Percentiles rank a stretch among this genome's conserved stretches.
phyloP scores from a whole-genome alignment of 2,329 filamentous ascomycete species.

The Lachnum nothofagi region DNA sequence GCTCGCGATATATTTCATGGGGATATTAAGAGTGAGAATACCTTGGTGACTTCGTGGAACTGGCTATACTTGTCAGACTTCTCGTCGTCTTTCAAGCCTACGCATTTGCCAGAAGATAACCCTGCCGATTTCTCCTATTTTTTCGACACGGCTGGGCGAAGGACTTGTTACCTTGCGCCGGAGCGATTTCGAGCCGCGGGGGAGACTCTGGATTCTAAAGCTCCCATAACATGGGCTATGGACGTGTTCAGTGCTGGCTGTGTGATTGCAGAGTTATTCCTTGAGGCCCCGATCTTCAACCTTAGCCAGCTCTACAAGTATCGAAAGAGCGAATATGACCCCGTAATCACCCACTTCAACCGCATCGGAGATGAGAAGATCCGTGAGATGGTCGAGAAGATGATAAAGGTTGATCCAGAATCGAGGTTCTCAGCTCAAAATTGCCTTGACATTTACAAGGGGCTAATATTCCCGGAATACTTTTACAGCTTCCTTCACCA shows the following conservation, averaged over 20 bases:
- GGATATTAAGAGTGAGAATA: slow-evolving; percentile 97
- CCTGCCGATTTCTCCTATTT: slow-evolving; percentile 97
- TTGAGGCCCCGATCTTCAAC: slow-evolving; percentile 96
- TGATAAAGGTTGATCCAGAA: slow-evolving; percentile 92
- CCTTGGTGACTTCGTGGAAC: slow-evolving; percentile 97
- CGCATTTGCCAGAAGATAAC: slow-evolving; percentile 90
- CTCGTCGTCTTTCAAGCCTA: slow-evolving; percentile 90
- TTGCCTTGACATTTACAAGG: slow-evolving; percentile 86
- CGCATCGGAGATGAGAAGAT: slow-evolving; percentile 85
- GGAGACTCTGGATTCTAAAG: slow-evolving; percentile 57
- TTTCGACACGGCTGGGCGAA: slow-evolving; percentile 85
- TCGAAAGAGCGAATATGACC: slow-evolving; percentile 86
- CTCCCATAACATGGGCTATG: slow-evolving; percentile 85
- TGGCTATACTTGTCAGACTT: slow-evolving; percentile 99
- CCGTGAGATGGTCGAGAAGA: slow-evolving; percentile 83
- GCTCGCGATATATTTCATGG: slow-evolving; percentile 85
- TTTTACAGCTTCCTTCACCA: slow-evolving; percentile 97
- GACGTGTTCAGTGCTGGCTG: slow-evolving; percentile 96
- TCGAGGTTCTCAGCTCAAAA: slow-evolving; percentile 90
- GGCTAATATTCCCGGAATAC: slow-evolving; percentile 89
- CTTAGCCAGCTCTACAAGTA: slow-evolving; percentile 94
- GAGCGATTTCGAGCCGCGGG: slow-evolving; percentile 78
- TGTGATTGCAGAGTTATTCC: slow-evolving; percentile 91
- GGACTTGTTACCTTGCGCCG: slow-evolving; percentile 92
- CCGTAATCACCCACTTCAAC: slow-evolving; percentile 70